Conservation (phyloP, 495 filamentous ascomycete genomes). For the Aspergillus ellipticus region DNA sequence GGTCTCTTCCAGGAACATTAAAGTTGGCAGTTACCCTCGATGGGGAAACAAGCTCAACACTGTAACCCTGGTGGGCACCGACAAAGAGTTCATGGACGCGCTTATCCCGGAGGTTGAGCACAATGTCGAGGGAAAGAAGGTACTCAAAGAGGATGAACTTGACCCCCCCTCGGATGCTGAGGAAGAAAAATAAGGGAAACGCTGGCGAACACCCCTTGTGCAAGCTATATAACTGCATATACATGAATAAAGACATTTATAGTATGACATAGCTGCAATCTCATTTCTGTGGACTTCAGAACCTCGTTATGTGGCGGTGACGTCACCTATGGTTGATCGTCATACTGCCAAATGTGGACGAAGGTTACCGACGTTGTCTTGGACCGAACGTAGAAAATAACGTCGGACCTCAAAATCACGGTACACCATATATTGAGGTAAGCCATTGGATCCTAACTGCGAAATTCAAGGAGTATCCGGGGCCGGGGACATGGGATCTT, state of each 20-base stretch:
- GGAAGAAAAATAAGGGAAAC: constrained; percentile 10
- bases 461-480: no score
- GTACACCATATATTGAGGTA: no score
- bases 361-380: no score
- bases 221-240: not conserved
- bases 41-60: constrained; percentile 89
- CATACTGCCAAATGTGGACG: no score
- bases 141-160: constrained; percentile 57
- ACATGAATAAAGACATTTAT: not conserved
- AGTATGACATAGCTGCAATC: not conserved
- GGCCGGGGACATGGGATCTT: no score
- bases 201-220: not conserved
- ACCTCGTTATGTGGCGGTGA: not conserved
- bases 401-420: no score
- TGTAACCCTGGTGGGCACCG: constrained; percentile 81
- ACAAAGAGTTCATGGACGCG: constrained; percentile 58
- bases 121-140: constrained; percentile 53
- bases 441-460: no score
- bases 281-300: not conserved
- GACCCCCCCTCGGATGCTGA: constrained; percentile 40
- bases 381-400: no score
- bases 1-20: constrained; percentile 70
- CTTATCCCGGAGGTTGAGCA: constrained; percentile 60
- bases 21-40: constrained; percentile 94
- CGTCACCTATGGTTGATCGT: not conserved